Percentiles rank a stretch among this genome's conserved stretches.
phyloP scores from a whole-genome alignment of 2,329 filamentous ascomycete genomes.

The Xylariomycetidae sp. region DNA sequence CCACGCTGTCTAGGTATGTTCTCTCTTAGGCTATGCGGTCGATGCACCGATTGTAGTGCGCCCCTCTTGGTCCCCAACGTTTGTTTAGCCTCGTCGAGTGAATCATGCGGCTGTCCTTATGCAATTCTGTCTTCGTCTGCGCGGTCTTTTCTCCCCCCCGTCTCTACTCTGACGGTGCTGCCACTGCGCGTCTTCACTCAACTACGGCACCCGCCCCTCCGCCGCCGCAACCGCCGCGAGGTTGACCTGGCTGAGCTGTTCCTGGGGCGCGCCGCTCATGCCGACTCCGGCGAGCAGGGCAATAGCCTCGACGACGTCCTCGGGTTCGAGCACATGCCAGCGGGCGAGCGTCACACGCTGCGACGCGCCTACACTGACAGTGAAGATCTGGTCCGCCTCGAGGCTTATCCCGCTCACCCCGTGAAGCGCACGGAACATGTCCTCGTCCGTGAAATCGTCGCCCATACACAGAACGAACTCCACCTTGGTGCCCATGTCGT shows the following conservation, averaged over 20 bases:
- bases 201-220: conserved; percentile 46
- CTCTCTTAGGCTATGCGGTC: too few relatives aligned
- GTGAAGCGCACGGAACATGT: conserved; percentile 83
- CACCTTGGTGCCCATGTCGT: conserved; percentile 47
- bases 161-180: too few relatives aligned
- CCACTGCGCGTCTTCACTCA: too few relatives aligned
- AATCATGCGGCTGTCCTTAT: too few relatives aligned
- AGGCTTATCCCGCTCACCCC: conserved; percentile 44
- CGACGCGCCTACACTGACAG: conserved; percentile 85
- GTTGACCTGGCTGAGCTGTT: conserved; percentile 47
- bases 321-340: conserved; percentile 84
- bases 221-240: conserved; percentile 48
- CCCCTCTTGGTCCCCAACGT: too few relatives aligned
- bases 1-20: too few relatives aligned
- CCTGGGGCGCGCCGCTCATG: conserved; percentile 29
- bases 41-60: too few relatives aligned
- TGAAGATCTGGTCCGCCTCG: conserved; percentile 67
- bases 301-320: conserved; percentile 72
- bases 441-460: conserved; percentile 96
- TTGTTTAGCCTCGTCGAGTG: too few relatives aligned
- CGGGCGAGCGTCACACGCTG: conserved; percentile 86
- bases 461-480: conserved; percentile 89
- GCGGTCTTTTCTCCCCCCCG: too few relatives aligned
- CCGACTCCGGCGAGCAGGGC: conserved; percentile 48
- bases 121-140: too few relatives aligned